Evolutionary conservation across 1,139 yeast species (phyloP).

Genomic region (Pichia sp.): DNA sequence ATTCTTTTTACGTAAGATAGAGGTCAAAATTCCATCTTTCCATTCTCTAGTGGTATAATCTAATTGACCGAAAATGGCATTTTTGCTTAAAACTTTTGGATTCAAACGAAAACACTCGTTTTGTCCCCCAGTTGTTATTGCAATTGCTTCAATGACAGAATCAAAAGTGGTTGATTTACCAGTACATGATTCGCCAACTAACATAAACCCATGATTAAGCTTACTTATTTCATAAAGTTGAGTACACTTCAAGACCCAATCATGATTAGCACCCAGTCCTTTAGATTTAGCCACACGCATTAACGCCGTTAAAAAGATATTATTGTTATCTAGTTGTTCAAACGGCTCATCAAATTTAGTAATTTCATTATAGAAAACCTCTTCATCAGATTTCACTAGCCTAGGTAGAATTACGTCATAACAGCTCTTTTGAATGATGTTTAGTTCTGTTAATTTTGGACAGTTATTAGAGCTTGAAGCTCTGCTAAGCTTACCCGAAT

Average conservation of each 20-base stretch:
- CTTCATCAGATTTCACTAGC: conserved; percentile 47
- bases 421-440: conserved; percentile 48
- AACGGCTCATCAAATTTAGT: conserved; percentile 23
- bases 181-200: conserved; percentile 70
- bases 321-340: background rate
- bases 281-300: conserved; percentile 21
- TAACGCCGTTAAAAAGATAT: conserved; percentile 3
- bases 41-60: conserved; percentile 83
- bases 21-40: conserved; percentile 83
- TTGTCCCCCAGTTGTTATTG: conserved; percentile 31
- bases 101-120: conserved; percentile 49
- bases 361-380: conserved; percentile 31
- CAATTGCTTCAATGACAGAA: conserved; percentile 43
- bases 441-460: conserved; percentile 30
- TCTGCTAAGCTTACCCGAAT: conserved; percentile 50
- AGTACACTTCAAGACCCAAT: conserved; percentile 50
- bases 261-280: conserved; percentile 29
- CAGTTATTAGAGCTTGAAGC: background rate
- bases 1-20: conserved; percentile 53
- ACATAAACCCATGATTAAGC: conserved; percentile 75
- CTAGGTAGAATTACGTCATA: conserved; percentile 61
- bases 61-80: conserved; percentile 60
- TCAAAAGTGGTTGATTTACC: conserved; percentile 64
- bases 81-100: conserved; percentile 68
- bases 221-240: conserved; percentile 61